Base-by-base conservation (phyloP, 139 green algal species). In the Yamagishiella unicocca region DNA sequence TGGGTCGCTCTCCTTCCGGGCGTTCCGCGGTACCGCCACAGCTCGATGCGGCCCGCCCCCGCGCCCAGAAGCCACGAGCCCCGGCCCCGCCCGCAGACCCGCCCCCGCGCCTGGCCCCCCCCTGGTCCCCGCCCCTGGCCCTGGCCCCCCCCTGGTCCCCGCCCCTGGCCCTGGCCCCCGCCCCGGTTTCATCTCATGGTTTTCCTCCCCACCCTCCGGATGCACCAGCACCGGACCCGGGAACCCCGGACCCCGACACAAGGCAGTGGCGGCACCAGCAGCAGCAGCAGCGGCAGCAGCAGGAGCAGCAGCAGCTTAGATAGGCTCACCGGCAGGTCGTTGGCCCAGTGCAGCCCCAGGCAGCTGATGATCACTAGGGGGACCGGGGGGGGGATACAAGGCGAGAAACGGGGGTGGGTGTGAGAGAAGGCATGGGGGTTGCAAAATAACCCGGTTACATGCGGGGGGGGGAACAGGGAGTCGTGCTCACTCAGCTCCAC, bases 321-420 rank as follows among this genome's bases (percentile, higher is more conserved):
- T 61, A n/a, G n/a, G n/a, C 92, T 77, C 68, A 95, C 91, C 83
- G 95, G 95, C 40, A 97, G 87, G 54, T 97, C 94, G 78, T 97
- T 97, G 61, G 92, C 92, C 95, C 95, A 97, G 83, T 97, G 95
- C 22, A 97, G 88, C 0, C 94, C 95, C 38, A 97, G 38, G 66
- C 84, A 92, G 87, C 90, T 95, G 73, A 97, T 83, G 33, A 96
- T 90, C 24, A 95, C 93, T 94, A 82, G 66, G 55, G 38, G 9
- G n/a, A 8, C 12, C 33, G 2, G 66, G 1, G 19, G 66, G 66
- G 66, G 33, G n/a, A n/a, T n/a, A n/a, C n/a, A n/a, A n/a, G n/a
- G n/a, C n/a, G n/a, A n/a, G n/a, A n/a, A n/a, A n/a, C n/a, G n/a
- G n/a, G n/a, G n/a, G n/a, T n/a, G n/a, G n/a, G n/a, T n/a, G n/a